These are phyloP conservation scores for Starmerella etchellsii DNA, from an alignment of 805 yeast species.

Conservation along the genomic window DNA sequence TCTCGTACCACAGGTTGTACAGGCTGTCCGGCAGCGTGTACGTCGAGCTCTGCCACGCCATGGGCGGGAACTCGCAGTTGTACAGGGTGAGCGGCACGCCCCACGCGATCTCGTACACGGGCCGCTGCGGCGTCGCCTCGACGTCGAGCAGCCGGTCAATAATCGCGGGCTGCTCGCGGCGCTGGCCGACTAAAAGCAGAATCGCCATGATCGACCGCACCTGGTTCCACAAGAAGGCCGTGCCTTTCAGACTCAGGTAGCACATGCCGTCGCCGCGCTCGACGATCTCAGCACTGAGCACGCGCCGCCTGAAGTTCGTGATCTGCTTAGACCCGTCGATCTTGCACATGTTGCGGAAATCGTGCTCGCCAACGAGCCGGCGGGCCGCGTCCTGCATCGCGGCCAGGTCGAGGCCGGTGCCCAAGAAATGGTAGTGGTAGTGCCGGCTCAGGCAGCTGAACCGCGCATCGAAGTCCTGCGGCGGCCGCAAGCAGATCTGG, in stretches of 20 bases:
- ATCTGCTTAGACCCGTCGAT: slow-evolving; percentile 91
- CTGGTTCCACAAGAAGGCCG: slow-evolving; percentile 96
- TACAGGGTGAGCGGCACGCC: slow-evolving; percentile 78
- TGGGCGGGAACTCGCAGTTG: slow-evolving; percentile 62
- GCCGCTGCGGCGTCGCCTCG: slow-evolving; percentile 47
- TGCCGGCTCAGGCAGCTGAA: slow-evolving; percentile 82
- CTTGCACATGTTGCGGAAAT: slow-evolving; percentile 89
- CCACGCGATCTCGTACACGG: slow-evolving; percentile 76
- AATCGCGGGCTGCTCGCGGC: slow-evolving; percentile 47
- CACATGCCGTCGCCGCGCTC: slow-evolving; percentile 29
- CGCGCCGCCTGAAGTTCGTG: slow-evolving; percentile 56
- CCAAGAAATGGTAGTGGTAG: slow-evolving; percentile 61
- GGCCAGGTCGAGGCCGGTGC: slow-evolving; percentile 41
- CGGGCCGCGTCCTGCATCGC: slow-evolving; percentile 58
- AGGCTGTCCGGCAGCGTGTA: slow-evolving; percentile 18
- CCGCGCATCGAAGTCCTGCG: slow-evolving; percentile 73
- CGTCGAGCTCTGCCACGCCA: slow-evolving; percentile 44
- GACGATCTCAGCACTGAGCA: slow-evolving; percentile 41
- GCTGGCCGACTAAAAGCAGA: slow-evolving; percentile 68
- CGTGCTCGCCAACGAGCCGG: slow-evolving; percentile 60
- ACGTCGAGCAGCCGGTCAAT: slow-evolving; percentile 49
- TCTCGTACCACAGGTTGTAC: slow-evolving; percentile 41
- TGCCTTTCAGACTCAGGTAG: slow-evolving; percentile 67
- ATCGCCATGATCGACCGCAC: slow-evolving; percentile 91
- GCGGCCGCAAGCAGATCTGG: slow-evolving; percentile 72